Conservation (phyloP, 495 filamentous ascomycete genomes). For the Penicillium samsonianum region DNA sequence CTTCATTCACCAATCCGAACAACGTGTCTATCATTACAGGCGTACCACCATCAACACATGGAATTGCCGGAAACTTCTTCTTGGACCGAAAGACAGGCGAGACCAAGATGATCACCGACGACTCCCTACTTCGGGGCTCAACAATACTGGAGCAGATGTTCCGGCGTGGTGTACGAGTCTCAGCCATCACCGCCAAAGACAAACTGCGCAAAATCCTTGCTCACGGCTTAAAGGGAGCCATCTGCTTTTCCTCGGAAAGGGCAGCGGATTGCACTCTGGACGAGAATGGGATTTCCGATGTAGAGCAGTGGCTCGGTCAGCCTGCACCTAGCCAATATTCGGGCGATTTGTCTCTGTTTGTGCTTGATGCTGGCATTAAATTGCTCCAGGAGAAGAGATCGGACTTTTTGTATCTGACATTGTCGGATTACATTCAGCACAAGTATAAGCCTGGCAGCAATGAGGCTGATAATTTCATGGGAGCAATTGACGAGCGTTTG, state of each 20-base stretch:
- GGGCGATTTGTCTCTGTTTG: constrained; percentile 38
- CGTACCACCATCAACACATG: constrained; percentile 31
- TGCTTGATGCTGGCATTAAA: constrained; percentile 42
- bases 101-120: constrained; percentile 38
- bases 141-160: constrained; percentile 40
- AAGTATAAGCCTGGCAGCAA: constrained; percentile 35
- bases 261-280: constrained; percentile 27
- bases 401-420: constrained; percentile 43
- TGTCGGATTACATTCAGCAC: constrained; percentile 43
- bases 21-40: constrained; percentile 41
- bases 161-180: constrained; percentile 34
- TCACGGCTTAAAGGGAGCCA: constrained; percentile 32
- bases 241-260: constrained; percentile 39
- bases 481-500: constrained; percentile 30
- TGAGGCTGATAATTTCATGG: constrained; percentile 37
- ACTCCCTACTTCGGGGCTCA: constrained; percentile 31
- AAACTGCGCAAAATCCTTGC: constrained; percentile 37
- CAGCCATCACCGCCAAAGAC: constrained; percentile 42
- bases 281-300: constrained; percentile 29
- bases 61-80: constrained; percentile 42
- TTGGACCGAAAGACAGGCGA: constrained; percentile 36
- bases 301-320: constrained; percentile 36
- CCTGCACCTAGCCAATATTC: constrained; percentile 37
- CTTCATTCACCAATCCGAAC: constrained; percentile 40
- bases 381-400: constrained; percentile 35